Evolutionary conservation across 2,329 filamentous ascomycete species (phyloP).

Genomic region (Penicillium sp.): DNA sequence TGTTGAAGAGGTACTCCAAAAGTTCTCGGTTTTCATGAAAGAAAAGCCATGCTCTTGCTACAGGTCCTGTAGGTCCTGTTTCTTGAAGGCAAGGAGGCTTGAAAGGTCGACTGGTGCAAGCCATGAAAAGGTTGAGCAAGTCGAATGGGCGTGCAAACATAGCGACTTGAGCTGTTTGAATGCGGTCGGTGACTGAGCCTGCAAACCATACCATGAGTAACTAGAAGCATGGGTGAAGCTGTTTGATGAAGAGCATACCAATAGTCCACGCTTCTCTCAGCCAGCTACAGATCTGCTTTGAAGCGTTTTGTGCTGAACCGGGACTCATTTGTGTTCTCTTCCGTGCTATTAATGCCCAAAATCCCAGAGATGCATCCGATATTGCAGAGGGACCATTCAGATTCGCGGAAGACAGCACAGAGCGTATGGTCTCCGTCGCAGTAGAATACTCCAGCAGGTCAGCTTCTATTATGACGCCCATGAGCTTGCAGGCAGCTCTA

Average conservation of each 20-base stretch:
- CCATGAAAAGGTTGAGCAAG: constrained; percentile 63
- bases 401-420: constrained; percentile 70
- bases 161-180: constrained; percentile 62
- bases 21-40: constrained; percentile 40
- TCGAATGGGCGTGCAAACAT: constrained; percentile 61
- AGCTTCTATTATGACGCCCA: constrained; percentile 63
- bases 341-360: constrained; percentile 68
- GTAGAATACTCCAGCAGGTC: constrained; percentile 64
- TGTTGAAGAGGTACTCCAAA: constrained; percentile 49
- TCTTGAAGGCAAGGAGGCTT: constrained; percentile 19
- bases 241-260: constrained; percentile 49
- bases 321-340: constrained; percentile 64
- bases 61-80: constrained; percentile 26
- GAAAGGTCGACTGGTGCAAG: constrained; percentile 58
- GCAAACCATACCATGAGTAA: constrained; percentile 4
- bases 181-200: constrained; percentile 58
- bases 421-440: constrained; percentile 65
- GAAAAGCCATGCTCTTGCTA: constrained; percentile 41
- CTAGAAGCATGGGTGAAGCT: constrained; percentile 9
- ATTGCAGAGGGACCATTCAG: constrained; percentile 73
- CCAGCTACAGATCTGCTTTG: constrained; percentile 74
- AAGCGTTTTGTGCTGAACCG: constrained; percentile 61
- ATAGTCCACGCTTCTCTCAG: constrained; percentile 76
- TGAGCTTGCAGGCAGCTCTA: constrained; percentile 69
- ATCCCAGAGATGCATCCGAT: constrained; percentile 69